These are phyloP conservation scores for Plasmodium malariae DNA, from an alignment of 169 alveolate genomes.

Conservation along the genomic window DNA sequence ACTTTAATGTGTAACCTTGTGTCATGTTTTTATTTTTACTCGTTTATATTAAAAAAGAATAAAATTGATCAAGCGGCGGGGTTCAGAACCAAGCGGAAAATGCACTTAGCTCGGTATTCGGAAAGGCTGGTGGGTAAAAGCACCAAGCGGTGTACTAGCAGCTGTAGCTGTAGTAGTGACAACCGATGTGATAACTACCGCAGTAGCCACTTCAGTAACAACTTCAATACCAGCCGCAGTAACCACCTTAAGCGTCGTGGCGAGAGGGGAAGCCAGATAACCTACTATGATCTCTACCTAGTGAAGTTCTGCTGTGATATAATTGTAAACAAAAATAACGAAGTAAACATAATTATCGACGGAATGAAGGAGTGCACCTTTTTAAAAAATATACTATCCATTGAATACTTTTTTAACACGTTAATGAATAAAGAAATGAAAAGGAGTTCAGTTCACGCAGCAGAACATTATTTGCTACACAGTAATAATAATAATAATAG, in stretches of 20 bases:
- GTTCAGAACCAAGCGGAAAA: background rate
- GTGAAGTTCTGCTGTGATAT: slow-evolving; percentile 55
- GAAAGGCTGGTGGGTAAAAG: too few relatives aligned
- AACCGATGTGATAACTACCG: too few relatives aligned
- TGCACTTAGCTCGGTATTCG: background rate
- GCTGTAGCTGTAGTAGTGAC: background rate
- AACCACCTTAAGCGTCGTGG: background rate
- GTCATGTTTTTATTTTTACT: slow-evolving; percentile 35
- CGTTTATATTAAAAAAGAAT: slow-evolving; percentile 19
- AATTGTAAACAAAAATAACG: slow-evolving; percentile 47
- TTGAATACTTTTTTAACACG: slow-evolving; percentile 27
- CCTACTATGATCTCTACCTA: slow-evolving; percentile 36
- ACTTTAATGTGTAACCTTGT: slow-evolving; percentile 18
- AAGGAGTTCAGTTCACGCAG: background rate
- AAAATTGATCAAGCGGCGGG: too few relatives aligned
- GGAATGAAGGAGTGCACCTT: slow-evolving; percentile 21
- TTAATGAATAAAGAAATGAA: background rate
- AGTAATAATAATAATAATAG: too few relatives aligned
- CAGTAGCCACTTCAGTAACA: background rate
- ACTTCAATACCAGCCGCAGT: background rate
- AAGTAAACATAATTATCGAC: slow-evolving; percentile 32
- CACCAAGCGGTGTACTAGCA: background rate
- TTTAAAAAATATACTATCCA: slow-evolving; percentile 37
- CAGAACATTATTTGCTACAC: background rate
- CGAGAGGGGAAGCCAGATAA: background rate